phyloP scores from a whole-genome alignment of 1,139 yeast genomes.

The Taiozyma sp. region DNA sequence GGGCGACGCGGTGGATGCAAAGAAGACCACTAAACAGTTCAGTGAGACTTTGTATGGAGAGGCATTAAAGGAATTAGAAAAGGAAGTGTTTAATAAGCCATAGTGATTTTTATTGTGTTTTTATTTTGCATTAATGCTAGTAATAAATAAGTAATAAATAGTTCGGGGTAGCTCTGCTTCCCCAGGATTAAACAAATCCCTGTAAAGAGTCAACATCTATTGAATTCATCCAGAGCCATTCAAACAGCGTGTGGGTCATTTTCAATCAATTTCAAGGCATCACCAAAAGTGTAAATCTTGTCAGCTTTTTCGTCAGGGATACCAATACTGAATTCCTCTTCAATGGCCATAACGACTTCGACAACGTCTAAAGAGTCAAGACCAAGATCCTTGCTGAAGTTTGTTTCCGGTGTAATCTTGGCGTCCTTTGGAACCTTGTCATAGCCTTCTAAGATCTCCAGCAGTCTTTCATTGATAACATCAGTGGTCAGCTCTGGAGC shows the following conservation, averaged over 20 bases:
- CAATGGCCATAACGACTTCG: slow-evolving; percentile 87
- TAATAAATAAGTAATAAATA: slow-evolving; percentile 7
- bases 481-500: slow-evolving; percentile 67
- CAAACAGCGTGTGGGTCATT: slow-evolving; percentile 68
- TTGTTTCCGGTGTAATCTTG: slow-evolving; percentile 53
- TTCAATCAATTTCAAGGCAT: slow-evolving; percentile 73
- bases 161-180: too few species aligned
- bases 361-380: slow-evolving; percentile 86
- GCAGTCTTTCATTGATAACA: slow-evolving; percentile 68
- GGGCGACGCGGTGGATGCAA: slow-evolving; percentile 14
- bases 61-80: slow-evolving; percentile 39
- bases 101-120: not conserved
- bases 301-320: slow-evolving; percentile 89
- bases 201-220: too few species aligned
- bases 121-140: not conserved
- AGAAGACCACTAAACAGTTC: slow-evolving; percentile 13
- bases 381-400: slow-evolving; percentile 73
- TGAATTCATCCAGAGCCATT: not conserved
- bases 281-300: slow-evolving; percentile 75
- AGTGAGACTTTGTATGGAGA: slow-evolving; percentile 32
- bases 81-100: slow-evolving; percentile 29
- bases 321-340: slow-evolving; percentile 71
- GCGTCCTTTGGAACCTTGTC: slow-evolving; percentile 49
- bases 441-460: slow-evolving; percentile 76
- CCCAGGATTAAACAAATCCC: too few species aligned